phyloP scores from a whole-genome alignment of 257 asterid genomes.

The Haberlea rhodopensis region DNA sequence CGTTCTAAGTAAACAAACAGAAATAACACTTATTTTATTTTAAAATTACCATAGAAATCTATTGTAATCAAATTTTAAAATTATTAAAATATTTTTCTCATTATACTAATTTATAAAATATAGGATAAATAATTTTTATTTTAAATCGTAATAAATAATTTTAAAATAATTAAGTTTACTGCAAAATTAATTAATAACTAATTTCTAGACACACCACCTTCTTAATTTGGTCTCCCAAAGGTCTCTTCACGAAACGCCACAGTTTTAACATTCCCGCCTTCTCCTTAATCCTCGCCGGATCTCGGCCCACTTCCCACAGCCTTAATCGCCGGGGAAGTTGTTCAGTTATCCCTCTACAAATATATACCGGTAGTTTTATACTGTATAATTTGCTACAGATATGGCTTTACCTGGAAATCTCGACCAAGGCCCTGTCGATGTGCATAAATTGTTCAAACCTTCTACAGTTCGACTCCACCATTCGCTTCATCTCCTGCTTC shows the following conservation, averaged over 20 bases:
- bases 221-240: conserved; percentile 29
- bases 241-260: conserved; percentile 33
- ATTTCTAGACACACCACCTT: conserved; percentile 27
- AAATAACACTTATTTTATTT: too few species aligned
- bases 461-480: conserved; percentile 43
- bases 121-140: too few species aligned
- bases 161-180: too few species aligned
- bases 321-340: conserved; percentile 19
- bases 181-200: too few species aligned
- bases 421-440: conserved; percentile 62
- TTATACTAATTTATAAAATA: too few species aligned
- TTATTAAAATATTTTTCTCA: too few species aligned
- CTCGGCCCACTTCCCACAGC: conserved; percentile 16
- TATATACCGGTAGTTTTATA: too few species aligned
- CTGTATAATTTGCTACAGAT: too few species aligned
- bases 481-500: conserved; percentile 18
- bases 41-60: too few species aligned
- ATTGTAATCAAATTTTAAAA: too few species aligned
- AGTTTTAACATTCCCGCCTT: conserved; percentile 17
- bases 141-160: too few species aligned
- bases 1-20: too few species aligned
- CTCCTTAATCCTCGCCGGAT: conserved; percentile 33
- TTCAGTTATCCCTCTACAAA: conserved; percentile 22
- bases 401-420: conserved; percentile 89
- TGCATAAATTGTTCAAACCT: conserved; percentile 67